Base-by-base conservation (phyloP, 169 alveolate species). In the Neospora caninum region DNA sequence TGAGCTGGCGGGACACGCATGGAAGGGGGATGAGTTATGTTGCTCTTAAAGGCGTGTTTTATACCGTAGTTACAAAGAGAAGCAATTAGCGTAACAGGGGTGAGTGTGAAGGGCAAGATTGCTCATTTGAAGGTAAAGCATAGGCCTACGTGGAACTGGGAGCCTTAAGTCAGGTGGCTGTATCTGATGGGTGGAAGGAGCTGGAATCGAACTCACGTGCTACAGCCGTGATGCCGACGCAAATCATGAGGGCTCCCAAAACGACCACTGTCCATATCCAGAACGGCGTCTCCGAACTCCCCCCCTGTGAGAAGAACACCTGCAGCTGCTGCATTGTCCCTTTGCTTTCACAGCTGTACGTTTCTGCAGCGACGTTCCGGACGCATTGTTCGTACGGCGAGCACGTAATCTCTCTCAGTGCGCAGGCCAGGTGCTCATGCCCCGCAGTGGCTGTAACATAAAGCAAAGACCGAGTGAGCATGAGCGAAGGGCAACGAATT, bases 251-350 rank as follows among this genome's bases (percentile, higher is more conserved):
- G 41, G 18, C 89, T 0, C 54, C 89, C 4, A 82, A 49, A 25
- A n/a, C 29, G 67, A 82, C 89, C 36, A 45, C 67, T 31, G 70
- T 69, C 95, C 95, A 93, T 39, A 93, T 39, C 95, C 95, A 93
- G 9, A 91, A 42, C 2, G 95, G 95, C 80, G 95, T 93, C 7
- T 93, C 95, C 69, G 89, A 53, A 25, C 89, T 86, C 31, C 58
- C 73, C 22, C 95, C 95, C 10, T 84, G 54, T 22, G 92, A 29
- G 41, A 93, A 34, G 43, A 93, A 86, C 82, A 87, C 95, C 16
- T 54, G 83, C 16, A 93, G 67, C 22, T 93, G 95, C 34, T 84
- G 93, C 36, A 80, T 27, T 43, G 82, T 20, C 34, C 92, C 58
- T 34, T 86, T 84, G 43, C 69, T 88, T 67, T 45, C 53, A 80